Percentiles rank a stretch among this genome's conserved stretches.
These are phyloP conservation scores for Hamigera avellanea DNA, from an alignment of 495 filamentous ascomycete species.

Conservation along the genomic window DNA sequence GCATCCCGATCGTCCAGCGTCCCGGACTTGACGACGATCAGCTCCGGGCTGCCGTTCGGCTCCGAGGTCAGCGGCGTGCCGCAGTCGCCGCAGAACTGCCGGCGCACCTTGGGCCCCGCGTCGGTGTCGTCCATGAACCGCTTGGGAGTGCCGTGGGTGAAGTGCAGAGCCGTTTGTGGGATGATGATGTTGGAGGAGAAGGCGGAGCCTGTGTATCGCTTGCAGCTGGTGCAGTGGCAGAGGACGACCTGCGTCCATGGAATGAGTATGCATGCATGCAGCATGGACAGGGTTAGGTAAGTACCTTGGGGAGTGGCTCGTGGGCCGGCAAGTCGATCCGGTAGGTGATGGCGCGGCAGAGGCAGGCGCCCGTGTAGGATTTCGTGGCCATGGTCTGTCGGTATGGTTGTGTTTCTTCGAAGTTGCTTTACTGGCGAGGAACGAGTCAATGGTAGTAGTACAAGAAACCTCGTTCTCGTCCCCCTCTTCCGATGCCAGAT, in stretches of 20 bases:
- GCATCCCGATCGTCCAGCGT: constrained; percentile 15
- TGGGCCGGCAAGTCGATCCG: constrained; percentile 10
- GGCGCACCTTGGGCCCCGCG: constrained; percentile 5
- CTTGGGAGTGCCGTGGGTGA: constrained; percentile 13
- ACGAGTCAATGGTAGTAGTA: too few relatives aligned
- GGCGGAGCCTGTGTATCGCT: constrained; percentile 16
- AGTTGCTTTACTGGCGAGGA: too few relatives aligned
- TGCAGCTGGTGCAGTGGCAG: constrained; percentile 24
- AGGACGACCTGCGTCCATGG: constrained; percentile 15
- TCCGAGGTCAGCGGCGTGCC: constrained; percentile 12
- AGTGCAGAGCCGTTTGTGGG: constrained; percentile 5
- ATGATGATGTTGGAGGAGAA: constrained; percentile 19
- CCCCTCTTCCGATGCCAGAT: too few relatives aligned
- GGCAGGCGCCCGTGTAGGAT: constrained; percentile 13
- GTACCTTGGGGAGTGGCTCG: constrained; percentile 12
- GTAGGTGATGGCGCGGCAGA: constrained; percentile 17
- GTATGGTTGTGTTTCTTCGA: neutral
- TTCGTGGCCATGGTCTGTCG: neutral
- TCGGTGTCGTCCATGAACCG: constrained; percentile 9
- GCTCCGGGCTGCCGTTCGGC: neutral
- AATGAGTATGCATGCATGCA: neutral
- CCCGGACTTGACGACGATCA: constrained; percentile 13
- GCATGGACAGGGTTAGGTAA: neutral
- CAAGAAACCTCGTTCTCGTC: too few relatives aligned
- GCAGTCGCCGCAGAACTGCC: constrained; percentile 18